These are phyloP conservation scores for Quercus engelmannii DNA, from an alignment of 306 rosid genomes.

Conservation along the genomic window DNA sequence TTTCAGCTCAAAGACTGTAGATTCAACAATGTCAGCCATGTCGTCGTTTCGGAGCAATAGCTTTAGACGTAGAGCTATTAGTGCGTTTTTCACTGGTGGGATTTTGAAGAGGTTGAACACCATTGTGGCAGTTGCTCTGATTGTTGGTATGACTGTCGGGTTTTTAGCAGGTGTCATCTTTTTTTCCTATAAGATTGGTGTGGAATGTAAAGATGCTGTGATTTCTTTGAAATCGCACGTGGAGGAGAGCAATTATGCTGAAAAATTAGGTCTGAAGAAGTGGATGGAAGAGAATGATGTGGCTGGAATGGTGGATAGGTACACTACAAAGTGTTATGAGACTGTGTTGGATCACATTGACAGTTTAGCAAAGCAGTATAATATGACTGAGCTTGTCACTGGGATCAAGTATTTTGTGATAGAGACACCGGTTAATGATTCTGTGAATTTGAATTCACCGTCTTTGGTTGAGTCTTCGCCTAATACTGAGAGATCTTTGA, in stretches of 20 bases:
- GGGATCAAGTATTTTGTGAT: constrained; percentile 83
- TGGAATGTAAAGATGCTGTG: constrained; percentile 92
- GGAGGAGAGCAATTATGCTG: constrained; percentile 80
- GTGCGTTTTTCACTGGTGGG: constrained; percentile 68
- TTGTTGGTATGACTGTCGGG: constrained; percentile 73
- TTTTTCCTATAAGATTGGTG: constrained; percentile 88
- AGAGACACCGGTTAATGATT: constrained; percentile 40
- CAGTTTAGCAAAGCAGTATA: constrained; percentile 83
- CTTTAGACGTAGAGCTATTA: constrained; percentile 57
- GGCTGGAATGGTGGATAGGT: constrained; percentile 79
- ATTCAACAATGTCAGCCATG: constrained; percentile 76
- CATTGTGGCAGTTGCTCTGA: constrained; percentile 73
- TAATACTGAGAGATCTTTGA: constrained; percentile 60
- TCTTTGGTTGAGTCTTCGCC: constrained; percentile 50
- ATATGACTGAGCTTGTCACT: constrained; percentile 74
- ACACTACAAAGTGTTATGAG: constrained; percentile 68
- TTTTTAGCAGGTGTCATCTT: constrained; percentile 63
- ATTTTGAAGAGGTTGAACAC: constrained; percentile 63
- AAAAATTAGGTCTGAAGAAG: constrained; percentile 71
- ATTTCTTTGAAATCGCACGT: constrained; percentile 74
- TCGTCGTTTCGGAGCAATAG: constrained; percentile 64
- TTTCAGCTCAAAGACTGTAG: constrained; percentile 64
- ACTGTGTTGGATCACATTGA: constrained; percentile 83
- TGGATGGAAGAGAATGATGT: constrained; percentile 99
- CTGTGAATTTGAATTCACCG: constrained; percentile 24